These are phyloP conservation scores for Monosporozyma siamensis DNA, from an alignment of 805 yeast species.

Conservation along the genomic window DNA sequence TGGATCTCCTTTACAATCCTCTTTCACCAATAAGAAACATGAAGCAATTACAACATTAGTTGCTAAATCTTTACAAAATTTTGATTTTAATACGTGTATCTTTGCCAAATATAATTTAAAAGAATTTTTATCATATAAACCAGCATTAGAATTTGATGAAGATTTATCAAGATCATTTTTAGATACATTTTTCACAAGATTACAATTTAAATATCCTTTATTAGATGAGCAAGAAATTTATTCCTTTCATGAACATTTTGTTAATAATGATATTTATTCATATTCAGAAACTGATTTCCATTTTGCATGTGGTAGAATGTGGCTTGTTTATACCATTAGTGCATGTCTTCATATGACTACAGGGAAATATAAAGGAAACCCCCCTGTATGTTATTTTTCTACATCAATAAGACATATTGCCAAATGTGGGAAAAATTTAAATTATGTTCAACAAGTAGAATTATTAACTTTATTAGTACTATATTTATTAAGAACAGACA, in stretches of 20 bases:
- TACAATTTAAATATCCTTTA: constrained; percentile 50
- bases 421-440: constrained; percentile 33
- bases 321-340: constrained; percentile 44
- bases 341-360: constrained; percentile 46
- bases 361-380: constrained; percentile 46
- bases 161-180: constrained; percentile 40
- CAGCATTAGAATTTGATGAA: constrained; percentile 44
- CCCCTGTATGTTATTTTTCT: constrained; percentile 47
- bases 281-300: constrained; percentile 34
- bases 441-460: constrained; percentile 41
- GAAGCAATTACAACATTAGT: not conserved
- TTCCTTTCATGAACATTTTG: constrained; percentile 42
- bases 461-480: constrained; percentile 43
- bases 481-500: constrained; percentile 51
- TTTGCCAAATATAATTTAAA: constrained; percentile 40
- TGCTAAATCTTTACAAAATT: constrained; percentile 28
- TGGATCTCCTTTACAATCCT: not conserved
- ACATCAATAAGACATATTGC: constrained; percentile 51
- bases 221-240: constrained; percentile 44
- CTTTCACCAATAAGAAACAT: not conserved
- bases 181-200: constrained; percentile 45
- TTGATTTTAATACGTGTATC: constrained; percentile 34
- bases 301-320: constrained; percentile 46
- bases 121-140: constrained; percentile 40
- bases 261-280: constrained; percentile 33